These are phyloP conservation scores for Apiotrichum brassicae DNA, from an alignment of 1,284 basidiomycete genomes.

Conservation along the genomic window DNA sequence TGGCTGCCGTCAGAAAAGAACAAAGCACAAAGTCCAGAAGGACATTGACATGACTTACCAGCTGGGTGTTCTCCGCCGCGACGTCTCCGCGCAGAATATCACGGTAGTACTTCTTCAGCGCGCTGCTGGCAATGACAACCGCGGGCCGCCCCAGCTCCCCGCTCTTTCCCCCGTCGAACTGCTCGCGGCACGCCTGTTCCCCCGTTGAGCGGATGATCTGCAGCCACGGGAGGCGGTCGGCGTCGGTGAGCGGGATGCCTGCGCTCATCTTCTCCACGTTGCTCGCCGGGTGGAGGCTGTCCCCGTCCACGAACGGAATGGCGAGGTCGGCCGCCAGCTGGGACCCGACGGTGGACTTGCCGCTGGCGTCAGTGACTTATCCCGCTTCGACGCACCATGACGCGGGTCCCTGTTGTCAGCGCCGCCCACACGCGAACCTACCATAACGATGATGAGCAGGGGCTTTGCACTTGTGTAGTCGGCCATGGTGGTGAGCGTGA, in stretches of 20 bases:
- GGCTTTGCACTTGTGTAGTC: slow-evolving; percentile 25
- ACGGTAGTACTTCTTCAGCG: slow-evolving; percentile 73
- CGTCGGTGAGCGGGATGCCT: slow-evolving; percentile 72
- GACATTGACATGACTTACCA: slow-evolving; percentile 1
- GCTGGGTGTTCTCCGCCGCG: slow-evolving; percentile 20
- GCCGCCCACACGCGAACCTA: slow-evolving; percentile 12
- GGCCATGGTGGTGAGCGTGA: not conserved
- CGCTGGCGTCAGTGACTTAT: slow-evolving; percentile 51
- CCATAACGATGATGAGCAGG: slow-evolving; percentile 46
- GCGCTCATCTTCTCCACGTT: slow-evolving; percentile 85
- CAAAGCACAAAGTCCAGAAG: not conserved
- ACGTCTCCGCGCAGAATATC: slow-evolving; percentile 65
- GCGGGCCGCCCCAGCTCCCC: slow-evolving; percentile 47
- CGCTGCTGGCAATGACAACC: slow-evolving; percentile 78
- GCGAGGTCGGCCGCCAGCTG: slow-evolving; percentile 58
- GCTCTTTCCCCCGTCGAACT: slow-evolving; percentile 26
- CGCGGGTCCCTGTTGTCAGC: slow-evolving; percentile 31
- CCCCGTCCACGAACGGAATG: slow-evolving; percentile 80
- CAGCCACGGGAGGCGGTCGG: slow-evolving; percentile 82
- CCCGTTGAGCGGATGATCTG: slow-evolving; percentile 58
- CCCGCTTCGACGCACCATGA: slow-evolving; percentile 39
- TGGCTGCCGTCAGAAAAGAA: slow-evolving; percentile 4
- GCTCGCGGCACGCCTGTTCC: slow-evolving; percentile 50
- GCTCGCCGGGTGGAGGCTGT: slow-evolving; percentile 71
- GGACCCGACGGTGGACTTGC: slow-evolving; percentile 79